Conservation (phyloP, 495 filamentous ascomycete species). For the Hypoxylon fuscum region DNA sequence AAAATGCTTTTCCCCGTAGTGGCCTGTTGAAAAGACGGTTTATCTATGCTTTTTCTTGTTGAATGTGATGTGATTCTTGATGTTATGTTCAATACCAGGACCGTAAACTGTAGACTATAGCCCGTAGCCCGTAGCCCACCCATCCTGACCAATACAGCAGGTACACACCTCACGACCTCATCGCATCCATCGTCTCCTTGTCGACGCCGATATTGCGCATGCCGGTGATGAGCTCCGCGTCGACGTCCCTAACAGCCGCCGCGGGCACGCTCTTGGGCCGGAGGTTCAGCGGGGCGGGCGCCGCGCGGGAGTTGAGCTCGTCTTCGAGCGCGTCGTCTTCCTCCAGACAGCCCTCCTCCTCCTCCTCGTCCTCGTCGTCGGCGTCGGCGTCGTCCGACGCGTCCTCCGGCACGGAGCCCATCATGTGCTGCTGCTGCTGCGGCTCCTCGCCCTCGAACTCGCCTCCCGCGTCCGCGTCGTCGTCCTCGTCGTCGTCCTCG, state of each 20-base stretch:
- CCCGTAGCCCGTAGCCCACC: no score
- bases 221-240: constrained; percentile 61
- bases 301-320: constrained; percentile 34
- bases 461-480: constrained; percentile 51
- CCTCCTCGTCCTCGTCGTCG: constrained; percentile 46
- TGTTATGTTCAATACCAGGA: no score
- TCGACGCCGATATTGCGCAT: constrained; percentile 53
- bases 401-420: constrained; percentile 44
- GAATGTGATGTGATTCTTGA: no score
- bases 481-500: constrained; percentile 56
- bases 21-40: no score
- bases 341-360: constrained; percentile 47
- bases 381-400: no score
- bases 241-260: constrained; percentile 46
- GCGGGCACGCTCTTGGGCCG: constrained; percentile 14
- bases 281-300: neutral
- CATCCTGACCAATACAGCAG: no score
- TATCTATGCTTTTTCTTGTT: no score
- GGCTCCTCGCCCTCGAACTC: constrained; percentile 52
- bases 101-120: no score
- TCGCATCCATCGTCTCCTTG: constrained; percentile 40
- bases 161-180: constrained; percentile 17
- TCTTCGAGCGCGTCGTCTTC: constrained; percentile 42
- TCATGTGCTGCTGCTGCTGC: no score
- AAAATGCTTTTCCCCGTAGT: no score